Percentiles rank a stretch among this genome's conserved stretches.
Evolutionary conservation across 176 grass and related monocot genomes (phyloP).

Genomic region (Stipa capillata): DNA sequence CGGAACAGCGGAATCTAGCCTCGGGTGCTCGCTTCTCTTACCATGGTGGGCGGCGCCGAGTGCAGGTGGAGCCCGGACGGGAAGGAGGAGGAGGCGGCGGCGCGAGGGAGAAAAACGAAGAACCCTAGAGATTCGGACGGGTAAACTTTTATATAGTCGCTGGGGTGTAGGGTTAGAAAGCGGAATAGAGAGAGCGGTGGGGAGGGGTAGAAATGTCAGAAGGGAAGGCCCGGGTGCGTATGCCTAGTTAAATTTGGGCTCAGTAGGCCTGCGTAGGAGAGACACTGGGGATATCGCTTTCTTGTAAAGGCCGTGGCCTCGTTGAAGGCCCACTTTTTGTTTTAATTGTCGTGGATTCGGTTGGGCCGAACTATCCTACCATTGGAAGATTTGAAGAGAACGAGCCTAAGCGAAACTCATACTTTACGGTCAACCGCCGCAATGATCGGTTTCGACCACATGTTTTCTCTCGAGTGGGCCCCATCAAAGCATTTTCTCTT

Average conservation of each 20-base stretch:
- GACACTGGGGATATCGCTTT: too few species aligned
- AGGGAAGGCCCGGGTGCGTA: background rate
- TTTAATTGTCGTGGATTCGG: too few species aligned
- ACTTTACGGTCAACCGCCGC: too few species aligned
- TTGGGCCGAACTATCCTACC: too few species aligned
- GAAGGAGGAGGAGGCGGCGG: constrained; percentile 1
- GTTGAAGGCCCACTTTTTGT: too few species aligned
- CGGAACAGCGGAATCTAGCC: background rate
- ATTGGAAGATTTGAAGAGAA: too few species aligned
- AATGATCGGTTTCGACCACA: too few species aligned
- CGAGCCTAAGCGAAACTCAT: too few species aligned
- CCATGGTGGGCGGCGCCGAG: constrained; percentile 34
- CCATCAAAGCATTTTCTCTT: too few species aligned
- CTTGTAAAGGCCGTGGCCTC: background rate
- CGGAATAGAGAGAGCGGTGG: background rate
- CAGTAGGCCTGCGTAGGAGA: too few species aligned
- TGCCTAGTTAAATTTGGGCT: too few species aligned
- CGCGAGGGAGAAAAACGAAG: constrained; percentile 10
- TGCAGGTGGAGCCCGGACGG: background rate
- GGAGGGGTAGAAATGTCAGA: background rate
- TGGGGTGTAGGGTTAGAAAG: constrained; percentile 18
- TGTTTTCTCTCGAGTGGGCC: too few species aligned
- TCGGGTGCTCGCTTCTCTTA: background rate
- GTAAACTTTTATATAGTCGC: constrained; percentile 29
- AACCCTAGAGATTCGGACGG: constrained; percentile 35